These are phyloP conservation scores for Yarrowia keelungensis DNA, from an alignment of 805 yeast species.

Conservation along the genomic window DNA sequence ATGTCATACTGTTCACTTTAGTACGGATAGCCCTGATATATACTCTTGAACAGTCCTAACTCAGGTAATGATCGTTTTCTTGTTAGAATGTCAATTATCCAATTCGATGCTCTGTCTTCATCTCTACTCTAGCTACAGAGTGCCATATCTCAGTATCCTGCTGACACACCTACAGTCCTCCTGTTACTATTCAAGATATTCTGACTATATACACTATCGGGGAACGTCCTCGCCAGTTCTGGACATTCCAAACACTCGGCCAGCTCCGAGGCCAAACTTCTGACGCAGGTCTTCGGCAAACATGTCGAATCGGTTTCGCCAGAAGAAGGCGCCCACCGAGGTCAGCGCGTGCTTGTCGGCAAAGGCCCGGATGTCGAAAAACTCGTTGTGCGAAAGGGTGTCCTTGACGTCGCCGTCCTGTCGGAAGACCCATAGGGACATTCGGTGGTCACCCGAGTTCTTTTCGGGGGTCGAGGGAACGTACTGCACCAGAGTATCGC, in stretches of 20 bases:
- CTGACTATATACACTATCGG: conserved; percentile 39
- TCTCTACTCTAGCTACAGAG: no score
- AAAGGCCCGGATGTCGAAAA: conserved; percentile 77
- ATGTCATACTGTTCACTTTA: no score
- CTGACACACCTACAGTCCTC: no score
- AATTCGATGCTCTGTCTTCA: no score
- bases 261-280: conserved; percentile 73
- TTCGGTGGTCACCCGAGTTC: conserved; percentile 82
- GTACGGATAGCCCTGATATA: no score
- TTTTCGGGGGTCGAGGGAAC: conserved; percentile 88
- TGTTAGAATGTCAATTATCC: no score
- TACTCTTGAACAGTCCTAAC: no score
- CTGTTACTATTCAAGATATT: background rate
- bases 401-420: conserved; percentile 54
- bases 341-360: conserved; percentile 60
- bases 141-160: no score
- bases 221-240: conserved; percentile 35
- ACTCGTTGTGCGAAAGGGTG: conserved; percentile 51
- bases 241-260: conserved; percentile 61
- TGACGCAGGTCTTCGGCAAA: conserved; percentile 72
- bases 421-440: conserved; percentile 88
- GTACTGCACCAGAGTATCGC: conserved; percentile 63
- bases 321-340: conserved; percentile 91
- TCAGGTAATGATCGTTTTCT: no score
- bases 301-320: conserved; percentile 87